These are phyloP conservation scores for Cyclotella atomus DNA, from an alignment of 108 stramenopile species.

Conservation along the genomic window DNA sequence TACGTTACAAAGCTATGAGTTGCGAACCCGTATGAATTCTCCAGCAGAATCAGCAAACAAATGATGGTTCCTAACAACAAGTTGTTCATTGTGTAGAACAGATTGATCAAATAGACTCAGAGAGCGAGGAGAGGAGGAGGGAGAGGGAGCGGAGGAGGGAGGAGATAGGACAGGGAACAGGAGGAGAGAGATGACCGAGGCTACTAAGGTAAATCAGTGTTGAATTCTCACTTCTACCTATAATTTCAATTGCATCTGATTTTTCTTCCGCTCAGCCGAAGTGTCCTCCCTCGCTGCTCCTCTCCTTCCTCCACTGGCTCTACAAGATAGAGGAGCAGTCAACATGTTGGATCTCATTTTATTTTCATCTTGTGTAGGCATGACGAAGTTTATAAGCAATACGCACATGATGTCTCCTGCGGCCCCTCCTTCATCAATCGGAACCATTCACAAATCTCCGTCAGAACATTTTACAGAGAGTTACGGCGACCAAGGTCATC, in stretches of 20 bases:
- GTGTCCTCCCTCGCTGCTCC: too few species aligned
- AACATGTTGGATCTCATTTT: conserved; percentile 43
- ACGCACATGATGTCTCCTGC: neutral
- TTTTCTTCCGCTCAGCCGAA: too few species aligned
- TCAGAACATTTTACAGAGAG: neutral
- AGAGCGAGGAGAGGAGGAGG: too few species aligned
- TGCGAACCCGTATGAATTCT: conserved; percentile 2
- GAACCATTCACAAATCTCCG: neutral
- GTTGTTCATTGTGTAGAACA: too few species aligned
- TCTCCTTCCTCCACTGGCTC: neutral
- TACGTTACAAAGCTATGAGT: neutral
- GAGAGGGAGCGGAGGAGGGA: too few species aligned
- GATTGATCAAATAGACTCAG: too few species aligned
- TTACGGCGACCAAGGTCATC: neutral
- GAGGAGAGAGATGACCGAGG: too few species aligned
- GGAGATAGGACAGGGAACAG: too few species aligned
- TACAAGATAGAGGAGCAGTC: neutral
- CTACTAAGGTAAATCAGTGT: too few species aligned
- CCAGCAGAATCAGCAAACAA: neutral
- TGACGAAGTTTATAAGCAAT: conserved; percentile 21
- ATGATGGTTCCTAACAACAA: neutral
- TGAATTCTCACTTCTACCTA: neutral
- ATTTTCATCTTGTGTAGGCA: conserved; percentile 18
- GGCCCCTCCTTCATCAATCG: neutral
- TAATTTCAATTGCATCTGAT: neutral